Evolutionary conservation across 2,329 filamentous ascomycete genomes (phyloP).

Genomic region (Microsporum canis): DNA sequence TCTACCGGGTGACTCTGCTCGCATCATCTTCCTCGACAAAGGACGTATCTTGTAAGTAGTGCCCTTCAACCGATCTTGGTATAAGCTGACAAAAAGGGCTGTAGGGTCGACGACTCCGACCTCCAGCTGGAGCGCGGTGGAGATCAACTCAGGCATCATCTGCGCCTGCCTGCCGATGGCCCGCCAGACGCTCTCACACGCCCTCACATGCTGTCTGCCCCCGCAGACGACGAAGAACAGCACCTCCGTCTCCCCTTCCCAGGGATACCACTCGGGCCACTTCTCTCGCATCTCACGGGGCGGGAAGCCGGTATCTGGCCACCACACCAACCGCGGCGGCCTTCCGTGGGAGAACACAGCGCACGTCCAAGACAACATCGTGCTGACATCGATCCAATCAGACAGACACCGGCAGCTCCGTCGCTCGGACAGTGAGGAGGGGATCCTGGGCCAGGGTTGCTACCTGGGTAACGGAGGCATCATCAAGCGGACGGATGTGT

Average conservation of each 20-base stretch:
- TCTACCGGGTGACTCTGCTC: constrained; percentile 26
- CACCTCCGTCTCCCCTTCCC: neutral
- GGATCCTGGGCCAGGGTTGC: constrained; percentile 2
- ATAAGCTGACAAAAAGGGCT: neutral
- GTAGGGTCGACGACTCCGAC: constrained; percentile 5
- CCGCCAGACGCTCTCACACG: constrained; percentile 8
- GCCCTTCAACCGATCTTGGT: neutral
- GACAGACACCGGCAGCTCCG: constrained; percentile 1
- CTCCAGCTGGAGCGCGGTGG: constrained; percentile 24
- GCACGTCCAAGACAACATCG: constrained; percentile 2
- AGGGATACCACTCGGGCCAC: neutral
- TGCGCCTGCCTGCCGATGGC: constrained; percentile 26
- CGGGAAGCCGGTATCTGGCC: neutral
- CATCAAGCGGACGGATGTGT: constrained; percentile 9
- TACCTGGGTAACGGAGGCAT: neutral
- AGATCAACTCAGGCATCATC: constrained; percentile 28
- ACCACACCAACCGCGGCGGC: neutral
- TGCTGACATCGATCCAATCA: constrained; percentile 8
- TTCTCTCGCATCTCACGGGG: neutral
- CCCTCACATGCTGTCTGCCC: constrained; percentile 5
- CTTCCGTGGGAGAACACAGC: constrained; percentile 1
- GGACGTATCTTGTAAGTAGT: constrained; percentile 11
- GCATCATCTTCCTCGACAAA: neutral
- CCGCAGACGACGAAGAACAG: neutral
- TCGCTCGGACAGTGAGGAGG: constrained; percentile 8